phyloP scores from a whole-genome alignment of 805 yeast species.

The Pachysolen tannophilus region DNA sequence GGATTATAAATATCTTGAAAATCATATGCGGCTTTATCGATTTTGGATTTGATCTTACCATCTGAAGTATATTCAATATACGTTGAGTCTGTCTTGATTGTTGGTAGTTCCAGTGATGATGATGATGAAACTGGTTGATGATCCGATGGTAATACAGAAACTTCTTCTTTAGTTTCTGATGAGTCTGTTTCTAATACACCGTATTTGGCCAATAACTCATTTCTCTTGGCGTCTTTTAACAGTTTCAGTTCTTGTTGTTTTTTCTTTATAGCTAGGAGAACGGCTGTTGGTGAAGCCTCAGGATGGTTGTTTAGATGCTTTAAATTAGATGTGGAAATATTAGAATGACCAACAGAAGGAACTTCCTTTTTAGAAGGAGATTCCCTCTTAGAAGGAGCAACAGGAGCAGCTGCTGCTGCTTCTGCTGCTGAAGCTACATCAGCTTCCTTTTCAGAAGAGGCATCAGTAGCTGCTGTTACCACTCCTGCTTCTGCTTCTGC shows the following conservation, averaged over 20 bases:
- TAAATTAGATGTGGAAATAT: no score
- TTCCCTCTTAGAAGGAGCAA: no score
- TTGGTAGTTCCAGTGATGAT: no score
- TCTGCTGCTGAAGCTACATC: no score
- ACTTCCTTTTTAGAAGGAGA: no score
- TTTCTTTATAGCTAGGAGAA: slow-evolving; percentile 27
- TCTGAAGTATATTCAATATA: slow-evolving; percentile 6
- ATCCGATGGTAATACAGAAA: no score
- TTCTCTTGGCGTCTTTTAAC: slow-evolving; percentile 21
- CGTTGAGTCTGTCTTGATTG: not conserved
- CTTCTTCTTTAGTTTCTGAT: not conserved
- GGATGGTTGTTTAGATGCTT: slow-evolving; percentile 18
- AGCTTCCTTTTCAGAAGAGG: no score
- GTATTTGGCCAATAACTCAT: slow-evolving; percentile 28
- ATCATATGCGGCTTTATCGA: slow-evolving; percentile 9
- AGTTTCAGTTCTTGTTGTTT: slow-evolving; percentile 21
- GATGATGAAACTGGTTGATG: not conserved
- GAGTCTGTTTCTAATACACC: slow-evolving; percentile 19
- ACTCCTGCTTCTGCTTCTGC: slow-evolving; percentile 12
- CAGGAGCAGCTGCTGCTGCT: no score
- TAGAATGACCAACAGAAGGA: no score
- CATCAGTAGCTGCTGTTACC: no score
- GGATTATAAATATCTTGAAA: slow-evolving; percentile 10
- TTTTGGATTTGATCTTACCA: slow-evolving; percentile 7
- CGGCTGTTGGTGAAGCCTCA: slow-evolving; percentile 41